phyloP scores from a whole-genome alignment of 169 alveolate species.

The Plasmodium sp. region DNA sequence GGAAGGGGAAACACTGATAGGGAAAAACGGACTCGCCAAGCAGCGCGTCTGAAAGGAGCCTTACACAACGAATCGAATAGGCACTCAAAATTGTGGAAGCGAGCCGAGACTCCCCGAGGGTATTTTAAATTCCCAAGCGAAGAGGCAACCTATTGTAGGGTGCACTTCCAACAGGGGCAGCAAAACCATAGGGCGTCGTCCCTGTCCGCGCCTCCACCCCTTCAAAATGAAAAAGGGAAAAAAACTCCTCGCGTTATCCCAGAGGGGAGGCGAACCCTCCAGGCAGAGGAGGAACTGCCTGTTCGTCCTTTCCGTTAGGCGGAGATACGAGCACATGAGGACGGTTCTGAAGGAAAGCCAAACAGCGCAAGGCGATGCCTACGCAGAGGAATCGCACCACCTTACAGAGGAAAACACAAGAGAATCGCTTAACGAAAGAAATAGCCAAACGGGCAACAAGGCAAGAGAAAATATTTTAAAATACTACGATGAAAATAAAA shows the following conservation, averaged over 20 bases:
- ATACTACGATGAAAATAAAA: conserved; percentile 36
- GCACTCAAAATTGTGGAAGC: neutral
- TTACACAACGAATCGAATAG: neutral
- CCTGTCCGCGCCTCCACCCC: neutral
- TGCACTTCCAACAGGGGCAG: neutral
- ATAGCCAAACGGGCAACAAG: neutral
- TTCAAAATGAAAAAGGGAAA: conserved; percentile 19
- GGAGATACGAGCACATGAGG: conserved; percentile 14
- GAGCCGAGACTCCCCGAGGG: neutral
- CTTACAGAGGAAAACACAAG: neutral
- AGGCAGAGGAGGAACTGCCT: conserved; percentile 14
- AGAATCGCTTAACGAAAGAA: neutral
- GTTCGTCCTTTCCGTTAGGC: neutral
- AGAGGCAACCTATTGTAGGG: neutral
- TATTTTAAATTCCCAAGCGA: neutral
- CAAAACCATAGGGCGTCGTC: neutral
- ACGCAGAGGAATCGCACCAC: neutral
- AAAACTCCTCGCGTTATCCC: neutral
- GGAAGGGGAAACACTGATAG: neutral
- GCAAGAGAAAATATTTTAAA: conserved; percentile 14
- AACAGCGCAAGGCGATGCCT: neutral
- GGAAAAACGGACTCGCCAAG: neutral
- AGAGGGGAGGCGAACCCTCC: conserved; percentile 7
- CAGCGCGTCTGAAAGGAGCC: neutral
- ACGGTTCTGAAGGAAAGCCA: neutral